Base-by-base conservation (phyloP, 768 basidiomycete species). In the Boletellus ananas region DNA sequence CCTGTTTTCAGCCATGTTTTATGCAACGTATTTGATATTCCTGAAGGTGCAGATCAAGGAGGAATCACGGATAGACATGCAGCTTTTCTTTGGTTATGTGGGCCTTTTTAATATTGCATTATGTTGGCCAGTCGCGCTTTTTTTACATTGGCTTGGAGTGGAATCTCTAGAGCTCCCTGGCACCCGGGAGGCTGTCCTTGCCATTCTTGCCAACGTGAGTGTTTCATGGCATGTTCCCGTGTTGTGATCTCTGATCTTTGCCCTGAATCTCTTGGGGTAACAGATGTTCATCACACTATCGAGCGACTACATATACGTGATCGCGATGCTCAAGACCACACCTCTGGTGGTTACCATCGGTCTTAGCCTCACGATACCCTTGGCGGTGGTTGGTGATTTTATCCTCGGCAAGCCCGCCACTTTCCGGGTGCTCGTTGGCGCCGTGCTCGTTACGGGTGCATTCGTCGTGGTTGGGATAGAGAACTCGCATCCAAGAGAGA, bases 261-360 rank as follows among this genome's bases (percentile, higher is more conserved):
- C 40, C 5, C 17, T 27, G 12, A n/a, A 16, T 37, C 3, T 23
- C 6, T 23, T 16, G 21, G 27, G 27, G 57, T 31, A 37, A 43
- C 50, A 95, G 85, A 93, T 92, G 88, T 70, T 72, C 29, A 90
- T 94, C 59, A 92, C 90, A 1, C 69, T 89, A 29, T 81, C 80
- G 9, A 90, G 87, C 52, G 93, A 96, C 69, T 95, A 87, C 63
- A 64, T 93, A 40, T 92, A 92, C 63, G 83, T 91, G 25, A 63
- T 91, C 17, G 88, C 94, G 3, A 95, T 97, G 93, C 81, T 99
- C 55, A 95, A 94, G 72, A 99, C 95, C 7, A 94, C 94, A 1
- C 94, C 94, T 1, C 72, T 94, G 12, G 90, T 96, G 17, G 94
- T 89, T 16, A 98, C 95, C 1, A 75, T 97, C 47, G 95, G 95